Percentiles rank a stretch among this genome's conserved stretches.
Conservation (phyloP, 1,284 basidiomycete genomes). For the Chondrostereum purpureum region DNA sequence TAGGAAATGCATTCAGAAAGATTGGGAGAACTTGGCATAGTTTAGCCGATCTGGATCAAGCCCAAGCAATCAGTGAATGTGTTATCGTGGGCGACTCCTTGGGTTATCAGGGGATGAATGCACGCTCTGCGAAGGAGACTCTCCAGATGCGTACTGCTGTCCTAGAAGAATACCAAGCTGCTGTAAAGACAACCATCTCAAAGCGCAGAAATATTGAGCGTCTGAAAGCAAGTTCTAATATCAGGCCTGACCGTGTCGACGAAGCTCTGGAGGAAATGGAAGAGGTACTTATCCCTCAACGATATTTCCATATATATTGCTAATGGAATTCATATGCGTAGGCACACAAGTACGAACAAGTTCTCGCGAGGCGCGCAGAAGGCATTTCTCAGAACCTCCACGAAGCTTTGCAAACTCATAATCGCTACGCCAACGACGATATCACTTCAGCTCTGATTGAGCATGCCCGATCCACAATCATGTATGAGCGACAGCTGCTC, state of each 20-base stretch:
- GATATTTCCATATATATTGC: background rate
- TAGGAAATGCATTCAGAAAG: conserved; percentile 77
- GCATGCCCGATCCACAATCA: conserved; percentile 82
- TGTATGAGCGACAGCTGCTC: conserved; percentile 84
- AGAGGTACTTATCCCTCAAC: conserved; percentile 64
- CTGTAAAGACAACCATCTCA: conserved; percentile 86
- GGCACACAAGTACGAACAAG: conserved; percentile 84
- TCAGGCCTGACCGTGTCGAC: conserved; percentile 82
- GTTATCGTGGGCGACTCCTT: conserved; percentile 88
- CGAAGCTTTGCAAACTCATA: conserved; percentile 75
- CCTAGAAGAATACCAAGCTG: conserved; percentile 86
- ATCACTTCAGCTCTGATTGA: conserved; percentile 83
- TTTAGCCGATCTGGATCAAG: conserved; percentile 77
- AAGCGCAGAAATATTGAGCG: conserved; percentile 88
- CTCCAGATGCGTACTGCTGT: conserved; percentile 80
- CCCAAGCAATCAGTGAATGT: conserved; percentile 85
- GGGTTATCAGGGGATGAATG: conserved; percentile 90
- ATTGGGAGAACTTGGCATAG: conserved; percentile 82
- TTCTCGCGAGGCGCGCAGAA: conserved; percentile 72
- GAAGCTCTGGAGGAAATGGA: conserved; percentile 91
- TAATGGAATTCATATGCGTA: conserved; percentile 27
- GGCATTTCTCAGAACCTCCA: conserved; percentile 91
- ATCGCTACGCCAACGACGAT: conserved; percentile 82
- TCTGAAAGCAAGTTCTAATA: conserved; percentile 82
- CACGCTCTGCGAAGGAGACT: conserved; percentile 91